Conservation (phyloP, 306 rosid species). For the Cucurbita moschata region DNA sequence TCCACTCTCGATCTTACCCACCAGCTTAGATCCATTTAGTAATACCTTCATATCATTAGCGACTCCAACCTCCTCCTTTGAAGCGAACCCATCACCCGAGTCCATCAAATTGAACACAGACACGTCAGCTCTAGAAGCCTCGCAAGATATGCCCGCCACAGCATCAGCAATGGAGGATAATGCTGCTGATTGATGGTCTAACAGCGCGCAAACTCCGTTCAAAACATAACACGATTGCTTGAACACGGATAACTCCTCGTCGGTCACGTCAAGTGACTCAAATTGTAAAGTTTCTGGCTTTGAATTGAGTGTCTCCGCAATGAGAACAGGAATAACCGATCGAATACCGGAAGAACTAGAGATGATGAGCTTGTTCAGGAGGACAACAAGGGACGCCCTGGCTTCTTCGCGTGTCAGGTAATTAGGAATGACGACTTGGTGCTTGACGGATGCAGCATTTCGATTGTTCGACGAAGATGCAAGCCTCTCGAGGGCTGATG, state of each 20-base stretch:
- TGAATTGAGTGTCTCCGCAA: slow-evolving; percentile 32
- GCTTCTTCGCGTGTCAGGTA: slow-evolving; percentile 26
- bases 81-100: slow-evolving; percentile 55
- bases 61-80: slow-evolving; percentile 67
- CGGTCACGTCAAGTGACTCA: slow-evolving; percentile 27
- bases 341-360: slow-evolving; percentile 22
- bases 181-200: slow-evolving; percentile 46
- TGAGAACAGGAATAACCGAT: slow-evolving; percentile 18
- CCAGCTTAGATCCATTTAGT: slow-evolving; percentile 68
- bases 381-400: slow-evolving; percentile 39
- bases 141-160: slow-evolving; percentile 67
- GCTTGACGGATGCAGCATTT: slow-evolving; percentile 9
- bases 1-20: slow-evolving; percentile 38
- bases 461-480: slow-evolving; percentile 11
- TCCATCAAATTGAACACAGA: slow-evolving; percentile 44
- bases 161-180: slow-evolving; percentile 35
- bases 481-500: slow-evolving; percentile 42
- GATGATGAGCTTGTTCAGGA: slow-evolving; percentile 51
- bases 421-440: slow-evolving; percentile 23
- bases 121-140: slow-evolving; percentile 56
- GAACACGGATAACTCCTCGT: slow-evolving; percentile 28
- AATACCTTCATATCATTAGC: slow-evolving; percentile 56
- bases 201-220: slow-evolving; percentile 34
- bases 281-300: slow-evolving; percentile 1
- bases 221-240: slow-evolving; percentile 14